A percentile compares a stretch with the other conserved stretches of the same genome.
Evolutionary conservation across 2,329 filamentous ascomycete species (phyloP).

Genomic region (Penicillium crustosum): DNA sequence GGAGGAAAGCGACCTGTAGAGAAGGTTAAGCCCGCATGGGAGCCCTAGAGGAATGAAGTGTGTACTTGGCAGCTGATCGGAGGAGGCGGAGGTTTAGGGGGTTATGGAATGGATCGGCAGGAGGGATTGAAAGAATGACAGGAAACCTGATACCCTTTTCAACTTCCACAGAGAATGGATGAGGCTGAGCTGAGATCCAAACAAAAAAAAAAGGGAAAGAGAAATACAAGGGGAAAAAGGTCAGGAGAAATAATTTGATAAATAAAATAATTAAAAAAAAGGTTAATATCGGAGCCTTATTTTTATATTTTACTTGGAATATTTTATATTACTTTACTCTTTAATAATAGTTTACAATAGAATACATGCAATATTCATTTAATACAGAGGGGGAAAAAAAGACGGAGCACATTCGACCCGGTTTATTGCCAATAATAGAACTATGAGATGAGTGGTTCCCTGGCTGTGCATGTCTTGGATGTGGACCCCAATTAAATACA

Average conservation of each 20-base stretch:
- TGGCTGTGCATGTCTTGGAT: slow-evolving; percentile 19
- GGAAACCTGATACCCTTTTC: slow-evolving; percentile 2
- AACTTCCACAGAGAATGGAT: slow-evolving; percentile 5
- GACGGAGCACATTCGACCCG: slow-evolving; percentile 15
- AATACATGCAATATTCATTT: neutral
- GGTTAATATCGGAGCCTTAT: neutral
- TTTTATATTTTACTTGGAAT: neutral
- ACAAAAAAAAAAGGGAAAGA: slow-evolving; percentile 2
- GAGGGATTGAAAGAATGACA: slow-evolving; percentile 35
- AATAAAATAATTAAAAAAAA: neutral
- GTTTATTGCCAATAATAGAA: slow-evolving; percentile 27
- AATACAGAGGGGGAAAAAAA: slow-evolving; percentile 4
- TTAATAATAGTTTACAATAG: neutral
- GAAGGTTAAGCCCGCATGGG: slow-evolving; percentile 18
- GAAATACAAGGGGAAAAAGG: neutral
- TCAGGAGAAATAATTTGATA: neutral
- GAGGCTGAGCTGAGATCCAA: slow-evolving; percentile 1
- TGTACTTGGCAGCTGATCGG: slow-evolving; percentile 9
- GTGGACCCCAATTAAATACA: slow-evolving; percentile 16
- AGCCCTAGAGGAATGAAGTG: slow-evolving; percentile 12
- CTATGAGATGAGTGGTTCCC: slow-evolving; percentile 8
- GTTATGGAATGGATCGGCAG: slow-evolving; percentile 40
- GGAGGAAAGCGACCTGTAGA: slow-evolving; percentile 4
- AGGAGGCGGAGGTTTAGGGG: slow-evolving; percentile 11
- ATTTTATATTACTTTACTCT: neutral